Evolutionary conservation across 148 eudicot species (phyloP).

Genomic region (Spergularia marina): DNA sequence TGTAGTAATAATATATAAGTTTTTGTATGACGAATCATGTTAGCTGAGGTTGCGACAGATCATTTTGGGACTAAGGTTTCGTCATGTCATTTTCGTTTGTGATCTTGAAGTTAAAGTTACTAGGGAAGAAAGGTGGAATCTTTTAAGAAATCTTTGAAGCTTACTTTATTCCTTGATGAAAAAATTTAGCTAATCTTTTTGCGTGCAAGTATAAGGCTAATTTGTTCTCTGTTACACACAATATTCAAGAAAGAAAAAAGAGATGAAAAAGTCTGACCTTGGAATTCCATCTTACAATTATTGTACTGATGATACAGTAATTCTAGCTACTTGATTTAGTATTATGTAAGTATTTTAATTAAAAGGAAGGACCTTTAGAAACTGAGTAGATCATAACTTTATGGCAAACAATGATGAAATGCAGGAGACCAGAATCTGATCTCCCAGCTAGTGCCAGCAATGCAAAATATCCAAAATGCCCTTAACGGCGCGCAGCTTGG

Average conservation of each 20-base stretch:
- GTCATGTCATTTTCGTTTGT: too few species aligned
- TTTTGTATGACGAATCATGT: too few species aligned
- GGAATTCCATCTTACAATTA: constrained; percentile 7
- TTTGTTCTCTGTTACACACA: constrained; percentile 9
- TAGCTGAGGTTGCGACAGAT: background rate
- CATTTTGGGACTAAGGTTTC: too few species aligned
- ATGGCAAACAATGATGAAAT: constrained; percentile 3
- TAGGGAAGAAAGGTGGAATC: background rate
- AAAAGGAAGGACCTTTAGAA: background rate
- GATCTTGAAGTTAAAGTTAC: background rate
- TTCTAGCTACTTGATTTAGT: background rate
- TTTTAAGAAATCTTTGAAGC: background rate
- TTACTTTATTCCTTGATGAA: constrained; percentile 16
- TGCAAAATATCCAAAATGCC: constrained; percentile 82
- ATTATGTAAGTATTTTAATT: background rate
- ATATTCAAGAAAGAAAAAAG: constrained; percentile 11
- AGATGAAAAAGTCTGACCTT: constrained; percentile 13
- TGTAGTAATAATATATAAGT: too few species aligned
- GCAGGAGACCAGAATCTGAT: constrained; percentile 52
- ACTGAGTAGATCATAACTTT: background rate
- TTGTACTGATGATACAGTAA: background rate
- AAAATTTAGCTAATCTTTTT: background rate
- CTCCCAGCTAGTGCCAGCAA: constrained; percentile 69
- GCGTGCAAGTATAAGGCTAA: constrained; percentile 25
- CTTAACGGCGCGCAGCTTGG: constrained; percentile 62